Evolutionary conservation across 495 filamentous ascomycete species (phyloP), one percentile per base, ranked within the genome.

Genomic region (Hypoxylon subgilvum): DNA sequence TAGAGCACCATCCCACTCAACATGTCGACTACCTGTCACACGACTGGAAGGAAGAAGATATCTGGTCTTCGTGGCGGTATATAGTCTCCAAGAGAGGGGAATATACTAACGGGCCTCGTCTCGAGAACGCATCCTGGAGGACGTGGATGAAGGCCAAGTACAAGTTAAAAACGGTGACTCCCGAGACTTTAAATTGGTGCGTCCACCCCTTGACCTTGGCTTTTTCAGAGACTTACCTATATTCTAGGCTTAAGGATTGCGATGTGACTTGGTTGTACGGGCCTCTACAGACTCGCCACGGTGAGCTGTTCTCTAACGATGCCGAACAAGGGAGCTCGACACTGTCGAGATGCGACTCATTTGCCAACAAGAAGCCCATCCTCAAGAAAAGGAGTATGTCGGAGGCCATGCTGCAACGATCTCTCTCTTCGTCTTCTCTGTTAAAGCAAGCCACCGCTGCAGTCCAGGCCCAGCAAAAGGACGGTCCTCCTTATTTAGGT

Each of bases 261-360:
- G 94, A 98, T 69, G 91, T 97, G 18, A 97, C 94, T 42, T 98
- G 94, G 94, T 79, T 98, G 2, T 98, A 98, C 65, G 94, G 94
- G 0, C 94, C 94, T 21, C 74, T 98, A 25, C 93, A 95, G 66
- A 87, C 87, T 1, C 86, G 79, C 38, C 75, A 68, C 31, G 79
- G 68, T 6, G 74, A 61, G 12, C 22, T 76, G 23, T 57, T 76
- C 65, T 28, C 82, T 74, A 46, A 83, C 76, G 31, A 88, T 82
- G 58, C 80, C 76, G 65, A 70, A 16, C 66, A 70, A n/a, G 74
- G 63, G 53, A 80, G 77, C 39, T 73, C 77, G 17, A 58, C 68
- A 56, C 67, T 96, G 7, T 92, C 90, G 10, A 92, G 89, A 52
- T 91, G 85, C 25, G 90, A 85, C 61, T 92, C 92, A 0, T 94